phyloP scores from a whole-genome alignment of 176 grass and related monocot species.

The Stipa capillata region DNA sequence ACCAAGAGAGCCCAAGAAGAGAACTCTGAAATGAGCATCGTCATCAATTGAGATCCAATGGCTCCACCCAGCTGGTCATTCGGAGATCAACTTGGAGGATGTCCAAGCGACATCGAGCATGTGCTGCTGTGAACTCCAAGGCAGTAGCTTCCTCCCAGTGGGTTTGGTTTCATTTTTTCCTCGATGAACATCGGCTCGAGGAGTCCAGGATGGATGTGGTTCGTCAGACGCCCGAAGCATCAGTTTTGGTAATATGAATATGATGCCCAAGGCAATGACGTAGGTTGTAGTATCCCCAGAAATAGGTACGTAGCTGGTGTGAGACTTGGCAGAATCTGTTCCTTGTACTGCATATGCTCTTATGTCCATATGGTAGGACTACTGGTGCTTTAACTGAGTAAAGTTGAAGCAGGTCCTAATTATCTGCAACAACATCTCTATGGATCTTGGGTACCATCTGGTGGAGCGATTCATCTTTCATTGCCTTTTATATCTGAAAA shows the following conservation, averaged over 20 bases:
- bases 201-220: neutral
- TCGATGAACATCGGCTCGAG: neutral
- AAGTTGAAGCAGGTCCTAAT: no score
- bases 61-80: constrained; percentile 1
- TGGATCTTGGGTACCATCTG: no score
- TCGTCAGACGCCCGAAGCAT: neutral
- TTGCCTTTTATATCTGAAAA: no score
- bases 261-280: neutral
- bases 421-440: no score
- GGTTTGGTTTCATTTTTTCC: neutral
- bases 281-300: neutral
- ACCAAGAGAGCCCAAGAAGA: neutral
- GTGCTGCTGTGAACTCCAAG: neutral
- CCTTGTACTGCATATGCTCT: neutral
- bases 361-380: neutral
- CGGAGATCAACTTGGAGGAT: neutral
- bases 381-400: no score
- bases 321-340: neutral
- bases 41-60: neutral
- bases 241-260: constrained; percentile 15
- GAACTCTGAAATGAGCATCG: neutral
- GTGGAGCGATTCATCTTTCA: no score
- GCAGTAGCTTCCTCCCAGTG: neutral
- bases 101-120: neutral
- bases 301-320: neutral